Percentiles rank a stretch among this genome's conserved stretches.
These are phyloP conservation scores for Diaporthe aspalathi DNA, from an alignment of 2,329 filamentous ascomycete species.

Conservation along the genomic window DNA sequence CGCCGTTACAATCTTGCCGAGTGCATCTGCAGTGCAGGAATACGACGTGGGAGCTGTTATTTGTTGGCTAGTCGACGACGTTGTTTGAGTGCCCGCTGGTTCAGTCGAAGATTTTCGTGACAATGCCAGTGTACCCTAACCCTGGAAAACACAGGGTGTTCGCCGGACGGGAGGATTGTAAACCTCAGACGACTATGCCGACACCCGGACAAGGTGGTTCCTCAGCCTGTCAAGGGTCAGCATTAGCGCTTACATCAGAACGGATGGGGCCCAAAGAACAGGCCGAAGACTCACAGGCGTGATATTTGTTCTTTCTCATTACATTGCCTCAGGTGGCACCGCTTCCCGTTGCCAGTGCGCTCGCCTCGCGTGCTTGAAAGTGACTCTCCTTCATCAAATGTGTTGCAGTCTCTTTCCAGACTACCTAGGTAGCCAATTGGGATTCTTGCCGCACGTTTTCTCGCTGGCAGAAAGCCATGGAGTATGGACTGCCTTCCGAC, in stretches of 20 bases:
- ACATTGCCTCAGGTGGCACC: no score
- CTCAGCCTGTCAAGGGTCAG: neutral
- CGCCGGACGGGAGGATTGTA: no score
- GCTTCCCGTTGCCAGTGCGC: no score
- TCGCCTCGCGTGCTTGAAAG: no score
- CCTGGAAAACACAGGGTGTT: neutral
- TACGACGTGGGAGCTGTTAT: neutral
- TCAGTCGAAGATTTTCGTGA: neutral
- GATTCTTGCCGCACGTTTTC: no score
- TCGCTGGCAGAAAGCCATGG: no score
- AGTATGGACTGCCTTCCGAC: no score
- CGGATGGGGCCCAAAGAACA: neutral
- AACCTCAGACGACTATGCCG: no score
- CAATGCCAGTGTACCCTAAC: neutral
- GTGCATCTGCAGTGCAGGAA: neutral
- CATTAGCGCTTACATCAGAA: neutral
- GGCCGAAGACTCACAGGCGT: neutral
- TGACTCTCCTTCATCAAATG: no score
- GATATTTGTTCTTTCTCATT: no score
- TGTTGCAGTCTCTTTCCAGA: no score
- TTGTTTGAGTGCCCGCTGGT: neutral
- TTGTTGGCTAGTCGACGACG: neutral
- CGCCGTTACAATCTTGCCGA: neutral
- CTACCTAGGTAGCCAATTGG: no score
- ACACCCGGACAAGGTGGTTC: accelerated